Evolutionary conservation across 2,329 filamentous ascomycete genomes (phyloP).

Genomic region (Verruconis gallopava): DNA sequence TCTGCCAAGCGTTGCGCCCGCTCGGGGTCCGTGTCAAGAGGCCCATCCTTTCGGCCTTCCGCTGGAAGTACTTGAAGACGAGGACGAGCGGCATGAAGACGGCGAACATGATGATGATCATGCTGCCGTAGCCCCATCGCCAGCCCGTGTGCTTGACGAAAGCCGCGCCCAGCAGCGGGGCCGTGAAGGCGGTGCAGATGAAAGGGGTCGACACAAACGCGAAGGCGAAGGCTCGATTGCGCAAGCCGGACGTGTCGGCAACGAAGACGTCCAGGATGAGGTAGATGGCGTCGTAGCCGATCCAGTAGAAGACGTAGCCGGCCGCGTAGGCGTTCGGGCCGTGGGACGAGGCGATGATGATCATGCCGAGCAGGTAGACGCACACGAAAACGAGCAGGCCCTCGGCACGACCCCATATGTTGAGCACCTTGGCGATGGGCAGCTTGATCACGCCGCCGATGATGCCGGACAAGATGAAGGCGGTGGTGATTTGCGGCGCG

Average conservation of each 20-base stretch:
- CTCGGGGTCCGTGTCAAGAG: slow-evolving; percentile 31
- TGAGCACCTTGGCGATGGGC: slow-evolving; percentile 52
- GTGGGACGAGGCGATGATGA: slow-evolving; percentile 53
- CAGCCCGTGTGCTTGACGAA: slow-evolving; percentile 44
- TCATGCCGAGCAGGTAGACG: slow-evolving; percentile 40
- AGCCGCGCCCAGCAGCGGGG: slow-evolving; percentile 42
- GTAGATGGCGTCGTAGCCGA: slow-evolving; percentile 46
- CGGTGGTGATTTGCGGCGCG: slow-evolving; percentile 15
- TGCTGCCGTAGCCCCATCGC: slow-evolving; percentile 57
- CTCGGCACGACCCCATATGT: slow-evolving; percentile 54
- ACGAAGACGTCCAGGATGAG: slow-evolving; percentile 53
- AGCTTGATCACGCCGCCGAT: slow-evolving; percentile 44
- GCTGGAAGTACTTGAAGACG: slow-evolving; percentile 18
- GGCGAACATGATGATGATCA: slow-evolving; percentile 50
- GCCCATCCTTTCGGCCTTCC: slow-evolving; percentile 41
- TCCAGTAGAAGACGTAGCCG: slow-evolving; percentile 48
- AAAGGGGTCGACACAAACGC: slow-evolving; percentile 52
- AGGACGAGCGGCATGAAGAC: slow-evolving; percentile 49
- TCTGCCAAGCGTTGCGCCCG: slow-evolving; percentile 35
- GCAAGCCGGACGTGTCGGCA: slow-evolving; percentile 52
- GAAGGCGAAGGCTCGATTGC: slow-evolving; percentile 51
- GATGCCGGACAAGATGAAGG: slow-evolving; percentile 12
- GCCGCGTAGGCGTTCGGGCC: slow-evolving; percentile 48
- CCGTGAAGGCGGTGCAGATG: slow-evolving; percentile 52
- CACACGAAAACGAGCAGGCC: slow-evolving; percentile 44